Evolutionary conservation across 441 rosid species (phyloP).

Genomic region (Hura crepitans): DNA sequence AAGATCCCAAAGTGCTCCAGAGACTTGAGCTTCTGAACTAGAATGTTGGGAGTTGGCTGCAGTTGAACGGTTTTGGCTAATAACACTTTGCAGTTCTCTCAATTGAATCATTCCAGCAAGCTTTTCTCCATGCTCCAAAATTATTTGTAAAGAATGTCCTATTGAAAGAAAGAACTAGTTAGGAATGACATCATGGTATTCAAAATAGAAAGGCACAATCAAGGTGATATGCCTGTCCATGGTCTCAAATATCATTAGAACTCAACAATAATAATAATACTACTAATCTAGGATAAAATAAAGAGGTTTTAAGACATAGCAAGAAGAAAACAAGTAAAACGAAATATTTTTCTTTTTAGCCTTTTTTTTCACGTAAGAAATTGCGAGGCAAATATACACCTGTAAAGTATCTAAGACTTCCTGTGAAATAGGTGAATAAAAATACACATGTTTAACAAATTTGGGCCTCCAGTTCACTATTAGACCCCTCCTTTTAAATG

Average conservation of each 20-base stretch:
- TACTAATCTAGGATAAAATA: not conserved
- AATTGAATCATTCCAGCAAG: conserved; percentile 85
- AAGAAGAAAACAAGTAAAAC: not conserved
- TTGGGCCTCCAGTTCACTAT: not conserved
- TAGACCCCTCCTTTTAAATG: not conserved
- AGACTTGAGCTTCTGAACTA: conserved; percentile 50
- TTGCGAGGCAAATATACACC: not conserved
- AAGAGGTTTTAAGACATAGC: not conserved
- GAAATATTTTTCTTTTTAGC: not conserved
- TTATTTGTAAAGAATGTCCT: conserved; percentile 75
- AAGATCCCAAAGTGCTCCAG: conserved; percentile 94
- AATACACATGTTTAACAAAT: not conserved
- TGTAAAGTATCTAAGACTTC: not conserved
- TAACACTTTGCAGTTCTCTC: conserved; percentile 71
- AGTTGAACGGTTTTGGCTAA: conserved; percentile 60
- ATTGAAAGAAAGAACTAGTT: conserved; percentile 25
- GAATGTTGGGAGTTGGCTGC: conserved; percentile 38
- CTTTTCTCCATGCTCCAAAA: conserved; percentile 96
- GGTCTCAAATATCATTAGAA: not conserved
- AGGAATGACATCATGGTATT: not conserved
- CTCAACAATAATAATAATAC: not conserved
- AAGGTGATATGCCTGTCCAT: not conserved
- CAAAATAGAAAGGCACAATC: not conserved
- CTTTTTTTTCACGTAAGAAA: not conserved
- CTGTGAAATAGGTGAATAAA: not conserved